Base-by-base conservation (phyloP, 257 asterid genomes). In the Oldenlandia corymbosa region DNA sequence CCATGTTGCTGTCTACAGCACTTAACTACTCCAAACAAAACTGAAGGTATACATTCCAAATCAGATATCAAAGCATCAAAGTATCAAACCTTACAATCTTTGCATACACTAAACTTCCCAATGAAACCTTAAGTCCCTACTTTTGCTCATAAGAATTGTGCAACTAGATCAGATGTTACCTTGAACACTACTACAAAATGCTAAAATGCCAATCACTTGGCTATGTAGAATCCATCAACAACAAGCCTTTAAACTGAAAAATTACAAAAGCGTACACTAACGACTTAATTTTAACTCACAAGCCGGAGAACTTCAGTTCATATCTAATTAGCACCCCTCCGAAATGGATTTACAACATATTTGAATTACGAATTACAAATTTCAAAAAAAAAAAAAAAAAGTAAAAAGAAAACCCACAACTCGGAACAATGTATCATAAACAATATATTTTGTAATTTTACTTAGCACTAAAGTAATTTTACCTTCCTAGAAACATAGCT, bases 401-500 rank as follows among this genome's bases (percentile, higher is more conserved):
- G 4, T 17, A 53, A 53, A 66, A 50, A 17, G 52, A 52, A 66
- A 50, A 18, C 62, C 39, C 5, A 39, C 36, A 5, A 23, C 31
- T 11, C 20, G 24, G 30, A 56, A 47, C 27, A 41, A 37, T 23
- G 10, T 2, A 30, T 58, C 18, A 21, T 32, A 5, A 45, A 37
- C 18, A 58, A 11, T 16, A 36, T 14, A 45, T 47, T 26, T 3
- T 36, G 1, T 45, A 17, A 32, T 18, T 10, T 39, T 14, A n/a
- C 14, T 7, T 49, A 21, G 11, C n/a, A n/a, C n/a, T n/a, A n/a
- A 0, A 36, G 4, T 10, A 26, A 3, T 69, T 52, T 17, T 75
- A 86, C 98, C 98, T 88, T 34, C 83, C 81, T 27, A 93, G 90
- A 83, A 80, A 68, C 79, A 93, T 49, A 10, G 96, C 96, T 67